Base-by-base conservation (phyloP, 306 rosid species). In the Glycine tomentella region DNA sequence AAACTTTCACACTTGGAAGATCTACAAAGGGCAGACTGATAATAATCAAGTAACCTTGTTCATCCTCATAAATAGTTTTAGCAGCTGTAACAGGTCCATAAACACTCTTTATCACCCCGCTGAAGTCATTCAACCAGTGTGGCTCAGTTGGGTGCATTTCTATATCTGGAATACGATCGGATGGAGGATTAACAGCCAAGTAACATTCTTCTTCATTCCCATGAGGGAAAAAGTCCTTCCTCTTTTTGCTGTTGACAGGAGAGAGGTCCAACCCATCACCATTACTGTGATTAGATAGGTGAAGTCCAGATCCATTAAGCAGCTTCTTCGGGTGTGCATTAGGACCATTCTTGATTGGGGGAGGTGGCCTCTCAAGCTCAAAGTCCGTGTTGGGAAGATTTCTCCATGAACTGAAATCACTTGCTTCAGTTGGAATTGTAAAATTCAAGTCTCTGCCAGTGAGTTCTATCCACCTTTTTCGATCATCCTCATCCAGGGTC, bases 41-140 rank as follows among this genome's bases (percentile, higher is more conserved):
- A 15, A 95, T 90, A 44, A 95, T 87, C 87, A 95, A 83, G 81
- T 95, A 92, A 20, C 97, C 93, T 74, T 86, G 89, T 49, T 88
- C 90, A 72, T 95, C 98, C 87, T 95, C 98, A 13, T 95, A 95
- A 8, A 95, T 89, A 1, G 98, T 87, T 83, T 95, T 95, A 20
- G 98, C 97, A 77, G 89, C 98, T 5, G 97, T 91, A 72, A 90
- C 98, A 48, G 98, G 98, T 75, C 98, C 98, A 25, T 78, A 71
- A 2, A 83, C 89, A 71, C 86, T 86, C 91, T 91, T 91, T 89
- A 95, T 95, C 71, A 92, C 98, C 72, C 98, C 98, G 33, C 90
- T 95, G 61, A 95, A 95, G 20, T 92, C 90, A 68, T 82, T 84
- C 80, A 82, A 48, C 97, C 98, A 95, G 74, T 71, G 84, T 4